Percentiles rank a stretch among this genome's conserved stretches.
phyloP scores from a whole-genome alignment of 768 basidiomycete species.

The Termitomyces sp. region DNA sequence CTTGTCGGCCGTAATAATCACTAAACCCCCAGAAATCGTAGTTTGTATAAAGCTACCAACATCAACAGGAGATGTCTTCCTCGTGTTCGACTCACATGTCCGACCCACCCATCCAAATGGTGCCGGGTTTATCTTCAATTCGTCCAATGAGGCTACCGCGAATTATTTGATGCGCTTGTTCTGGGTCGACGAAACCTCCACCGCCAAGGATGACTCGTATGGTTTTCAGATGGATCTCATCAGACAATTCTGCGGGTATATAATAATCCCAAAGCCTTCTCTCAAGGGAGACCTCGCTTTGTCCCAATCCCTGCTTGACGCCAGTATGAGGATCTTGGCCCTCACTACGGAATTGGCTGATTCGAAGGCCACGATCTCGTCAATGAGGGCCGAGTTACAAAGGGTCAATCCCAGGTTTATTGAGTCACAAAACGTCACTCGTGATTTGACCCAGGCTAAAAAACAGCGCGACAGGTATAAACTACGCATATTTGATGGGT shows the following conservation, averaged over 20 bases:
- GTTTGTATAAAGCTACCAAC: slow-evolving; percentile 38
- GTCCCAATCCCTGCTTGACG: slow-evolving; percentile 36
- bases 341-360: slow-evolving; percentile 35
- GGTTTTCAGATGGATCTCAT: slow-evolving; percentile 63
- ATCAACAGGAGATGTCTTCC: slow-evolving; percentile 34
- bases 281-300: slow-evolving; percentile 12
- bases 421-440: background rate
- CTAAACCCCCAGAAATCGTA: slow-evolving; percentile 68
- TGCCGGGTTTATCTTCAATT: slow-evolving; percentile 51
- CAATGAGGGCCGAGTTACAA: slow-evolving; percentile 4
- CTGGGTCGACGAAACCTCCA: slow-evolving; percentile 34
- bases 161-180: slow-evolving; percentile 41
- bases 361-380: slow-evolving; percentile 19
- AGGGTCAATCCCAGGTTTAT: background rate
- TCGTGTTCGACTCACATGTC: slow-evolving; percentile 66
- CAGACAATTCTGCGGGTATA: slow-evolving; percentile 52
- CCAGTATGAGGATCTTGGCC: slow-evolving; percentile 42
- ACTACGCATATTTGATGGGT: background rate
- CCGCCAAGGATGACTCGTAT: slow-evolving; percentile 20
- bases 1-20: slow-evolving; percentile 46
- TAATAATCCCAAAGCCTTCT: slow-evolving; percentile 33
- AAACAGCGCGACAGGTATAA: slow-evolving; percentile 2
- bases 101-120: slow-evolving; percentile 54
- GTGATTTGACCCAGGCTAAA: background rate
- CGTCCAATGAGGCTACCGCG: slow-evolving; percentile 37